Base-by-base conservation (phyloP, 257 asterid genomes). In the Nicotiana tomentosiformis region DNA sequence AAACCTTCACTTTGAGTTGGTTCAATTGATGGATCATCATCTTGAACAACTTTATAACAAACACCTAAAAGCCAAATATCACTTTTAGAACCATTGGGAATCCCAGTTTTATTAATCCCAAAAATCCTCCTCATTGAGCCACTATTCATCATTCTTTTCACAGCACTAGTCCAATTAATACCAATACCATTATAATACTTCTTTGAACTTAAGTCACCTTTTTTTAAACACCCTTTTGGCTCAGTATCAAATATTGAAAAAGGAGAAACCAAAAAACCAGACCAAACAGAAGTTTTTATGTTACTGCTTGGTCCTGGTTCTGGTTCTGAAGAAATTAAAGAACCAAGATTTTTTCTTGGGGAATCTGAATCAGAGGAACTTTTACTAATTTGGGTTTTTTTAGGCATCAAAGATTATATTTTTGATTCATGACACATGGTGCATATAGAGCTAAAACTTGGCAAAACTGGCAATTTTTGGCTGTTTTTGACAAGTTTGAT, bases 11-110 rank as follows among this genome's bases (percentile, higher is more conserved):
- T 93, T 82, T 94, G 98, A 69, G 91, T 87, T 30, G 95, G 97
- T 90, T 94, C 92, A 6, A 89, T 84, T 16, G 93, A 87, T 12
- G 87, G 83, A 46, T 90, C 93, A 9, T 90, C 92, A 83, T 90
- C 95, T 18, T 91, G 90, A 61, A 90, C 85, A 83, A 96, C 86
- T 82, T 83, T 91, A 86, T 96, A 96, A 80, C 98, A 93, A 65
- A 87, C 80, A 32, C 99, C 99, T 86, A 96, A 89, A 87, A 96
- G 92, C 99, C 98, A 96, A 82, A 96, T 94, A 70, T 96, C 95
- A 66, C 94, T 89, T 69, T 77, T 90, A 43, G 99, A 94, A 74
- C 86, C 83, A 5, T 57, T 65, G 15, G 98, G 85, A 58, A 83
- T 61, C 16, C 88, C 85, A 9, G 92, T 62, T 85, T 85, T 90